Conservation (phyloP, 2,329 filamentous ascomycete species). For the Teratosphaeria viscida region DNA sequence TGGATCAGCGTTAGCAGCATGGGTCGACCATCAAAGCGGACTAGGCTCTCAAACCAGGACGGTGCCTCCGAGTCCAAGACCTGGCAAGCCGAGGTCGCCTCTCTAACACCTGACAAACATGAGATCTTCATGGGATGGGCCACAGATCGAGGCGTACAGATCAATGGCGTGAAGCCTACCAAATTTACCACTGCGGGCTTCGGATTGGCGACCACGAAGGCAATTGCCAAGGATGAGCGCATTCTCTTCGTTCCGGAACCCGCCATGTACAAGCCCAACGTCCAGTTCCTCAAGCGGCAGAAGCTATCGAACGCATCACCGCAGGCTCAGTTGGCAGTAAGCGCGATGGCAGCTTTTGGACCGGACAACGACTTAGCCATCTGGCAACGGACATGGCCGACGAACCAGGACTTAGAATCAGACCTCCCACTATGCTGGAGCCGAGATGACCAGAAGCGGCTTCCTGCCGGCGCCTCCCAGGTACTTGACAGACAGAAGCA, state of each 20-base stretch:
- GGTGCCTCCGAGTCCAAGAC: neutral
- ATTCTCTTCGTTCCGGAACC: slow-evolving; percentile 56
- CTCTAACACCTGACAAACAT: slow-evolving; percentile 25
- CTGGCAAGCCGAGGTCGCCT: neutral
- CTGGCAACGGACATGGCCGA: slow-evolving; percentile 45
- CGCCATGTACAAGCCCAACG: slow-evolving; percentile 55
- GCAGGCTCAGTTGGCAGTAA: slow-evolving; percentile 60
- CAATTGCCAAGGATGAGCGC: slow-evolving; percentile 50
- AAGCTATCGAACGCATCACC: slow-evolving; percentile 15
- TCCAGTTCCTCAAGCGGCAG: slow-evolving; percentile 37
- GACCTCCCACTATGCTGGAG: slow-evolving; percentile 50
- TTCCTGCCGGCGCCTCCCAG: slow-evolving; percentile 28
- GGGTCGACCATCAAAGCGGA: slow-evolving; percentile 1
- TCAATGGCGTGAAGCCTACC: slow-evolving; percentile 57
- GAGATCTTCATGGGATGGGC: slow-evolving; percentile 60
- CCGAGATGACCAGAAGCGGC: slow-evolving; percentile 27
- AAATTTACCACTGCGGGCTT: slow-evolving; percentile 24
- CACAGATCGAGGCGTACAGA: slow-evolving; percentile 49
- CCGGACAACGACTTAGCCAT: slow-evolving; percentile 3
- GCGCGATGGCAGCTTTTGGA: slow-evolving; percentile 12
- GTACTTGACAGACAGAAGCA: slow-evolving; percentile 20
- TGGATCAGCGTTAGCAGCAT: neutral
- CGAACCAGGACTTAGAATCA: slow-evolving; percentile 45
- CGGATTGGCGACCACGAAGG: slow-evolving; percentile 61
- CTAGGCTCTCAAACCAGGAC: neutral